Percentiles rank a stretch among this genome's conserved stretches.
These are phyloP conservation scores for Cajanus cajan DNA, from an alignment of 306 rosid species.

Conservation along the genomic window DNA sequence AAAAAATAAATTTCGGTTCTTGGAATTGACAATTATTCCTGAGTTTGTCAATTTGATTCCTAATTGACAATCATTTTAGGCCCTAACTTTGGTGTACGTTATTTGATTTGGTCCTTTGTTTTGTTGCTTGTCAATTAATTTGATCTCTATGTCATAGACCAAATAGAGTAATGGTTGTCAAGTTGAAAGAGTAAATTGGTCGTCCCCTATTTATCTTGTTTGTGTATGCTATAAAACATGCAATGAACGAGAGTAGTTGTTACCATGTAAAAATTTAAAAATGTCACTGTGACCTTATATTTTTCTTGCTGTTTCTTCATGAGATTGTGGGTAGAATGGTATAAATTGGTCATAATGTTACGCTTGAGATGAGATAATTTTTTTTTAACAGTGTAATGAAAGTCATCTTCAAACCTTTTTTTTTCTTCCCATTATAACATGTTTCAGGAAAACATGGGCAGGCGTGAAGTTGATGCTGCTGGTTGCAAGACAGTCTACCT, in stretches of 20 bases:
- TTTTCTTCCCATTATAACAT: slow-evolving; percentile 8
- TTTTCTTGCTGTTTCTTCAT: slow-evolving; percentile 2
- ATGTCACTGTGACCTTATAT: neutral
- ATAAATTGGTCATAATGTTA: slow-evolving; percentile 6
- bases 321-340: neutral
- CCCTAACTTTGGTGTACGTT: neutral
- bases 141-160: neutral
- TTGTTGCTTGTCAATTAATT: neutral
- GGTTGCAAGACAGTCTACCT: slow-evolving; percentile 75
- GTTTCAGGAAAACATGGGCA: slow-evolving; percentile 68
- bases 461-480: slow-evolving; percentile 76
- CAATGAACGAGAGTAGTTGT: neutral
- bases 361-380: neutral
- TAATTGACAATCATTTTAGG: neutral
- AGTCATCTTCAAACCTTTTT: neutral
- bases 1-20: neutral
- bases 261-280: neutral
- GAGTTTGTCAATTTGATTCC: neutral
- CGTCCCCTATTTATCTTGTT: neutral
- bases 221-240: neutral
- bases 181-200: neutral
- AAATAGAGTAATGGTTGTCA: neutral
- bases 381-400: neutral
- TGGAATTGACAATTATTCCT: neutral
- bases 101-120: neutral